Evolutionary conservation across 306 rosid species (phyloP).

Genomic region (Senna siamea): DNA sequence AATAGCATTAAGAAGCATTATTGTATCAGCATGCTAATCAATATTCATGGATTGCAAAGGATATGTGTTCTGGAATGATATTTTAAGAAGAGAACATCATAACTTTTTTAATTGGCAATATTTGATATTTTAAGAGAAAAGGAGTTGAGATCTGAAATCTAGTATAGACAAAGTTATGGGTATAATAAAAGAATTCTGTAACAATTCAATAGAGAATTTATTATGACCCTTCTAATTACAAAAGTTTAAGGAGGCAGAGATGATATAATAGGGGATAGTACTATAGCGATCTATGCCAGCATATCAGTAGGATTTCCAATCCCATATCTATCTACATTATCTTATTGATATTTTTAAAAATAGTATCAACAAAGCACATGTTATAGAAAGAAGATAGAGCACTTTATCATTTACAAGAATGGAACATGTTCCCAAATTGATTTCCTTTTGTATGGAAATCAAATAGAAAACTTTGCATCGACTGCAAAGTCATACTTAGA

Average conservation of each 20-base stretch:
- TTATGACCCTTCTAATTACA: not conserved
- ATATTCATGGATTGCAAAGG: slow-evolving; percentile 3
- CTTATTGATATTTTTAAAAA: not conserved
- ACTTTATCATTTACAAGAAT: too few species aligned
- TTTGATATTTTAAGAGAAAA: not conserved
- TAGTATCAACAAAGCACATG: not conserved
- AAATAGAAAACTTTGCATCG: too few species aligned
- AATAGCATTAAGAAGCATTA: not conserved
- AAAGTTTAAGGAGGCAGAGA: not conserved
- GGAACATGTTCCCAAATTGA: too few species aligned
- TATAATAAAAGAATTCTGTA: not conserved
- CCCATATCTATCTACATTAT: not conserved
- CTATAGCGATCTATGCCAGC: not conserved
- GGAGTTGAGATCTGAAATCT: not conserved
- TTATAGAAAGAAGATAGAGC: too few species aligned
- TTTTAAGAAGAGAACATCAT: slow-evolving; percentile 1
- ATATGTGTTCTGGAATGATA: not conserved
- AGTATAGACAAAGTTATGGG: not conserved
- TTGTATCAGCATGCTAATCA: slow-evolving; percentile 21
- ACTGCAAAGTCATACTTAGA: too few species aligned
- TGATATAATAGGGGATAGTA: not conserved
- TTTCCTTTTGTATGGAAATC: too few species aligned
- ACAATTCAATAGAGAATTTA: not conserved
- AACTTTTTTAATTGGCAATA: not conserved
- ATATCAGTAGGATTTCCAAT: not conserved